Evolutionary conservation across 805 yeast genomes (phyloP).

Genomic region (Schizosaccharomyces pombe): DNA sequence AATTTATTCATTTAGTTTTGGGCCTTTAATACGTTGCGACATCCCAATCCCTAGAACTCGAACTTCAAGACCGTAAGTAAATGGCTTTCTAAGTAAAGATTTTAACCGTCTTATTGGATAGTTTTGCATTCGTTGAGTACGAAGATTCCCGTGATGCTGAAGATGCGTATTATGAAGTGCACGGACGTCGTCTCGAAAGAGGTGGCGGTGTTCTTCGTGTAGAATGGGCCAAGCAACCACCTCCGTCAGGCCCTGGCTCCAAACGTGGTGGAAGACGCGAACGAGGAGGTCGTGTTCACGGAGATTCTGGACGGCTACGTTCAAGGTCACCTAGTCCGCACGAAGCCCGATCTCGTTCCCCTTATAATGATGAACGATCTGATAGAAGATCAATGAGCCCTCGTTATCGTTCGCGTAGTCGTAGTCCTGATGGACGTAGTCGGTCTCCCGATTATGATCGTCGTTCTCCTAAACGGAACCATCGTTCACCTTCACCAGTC

Average conservation of each 20-base stretch:
- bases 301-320: background rate
- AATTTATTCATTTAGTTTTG: constrained; percentile 10
- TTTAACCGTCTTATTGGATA: background rate
- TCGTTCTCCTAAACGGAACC: background rate
- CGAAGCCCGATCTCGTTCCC: background rate
- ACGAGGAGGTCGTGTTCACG: background rate
- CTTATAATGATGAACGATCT: no score
- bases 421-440: background rate
- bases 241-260: background rate
- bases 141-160: constrained; percentile 16
- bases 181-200: constrained; percentile 12
- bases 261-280: background rate
- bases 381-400: background rate
- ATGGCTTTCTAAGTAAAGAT: background rate
- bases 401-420: constrained; percentile 1
- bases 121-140: constrained; percentile 15
- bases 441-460: background rate
- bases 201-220: constrained; percentile 11
- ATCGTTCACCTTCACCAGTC: constrained; percentile 2
- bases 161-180: constrained; percentile 16
- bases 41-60: constrained; percentile 14
- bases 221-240: constrained; percentile 8
- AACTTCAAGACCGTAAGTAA: constrained; percentile 9
- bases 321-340: background rate
- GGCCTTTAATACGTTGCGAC: constrained; percentile 14